Evolutionary conservation across 495 filamentous ascomycete genomes (phyloP).

Genomic region (Talaromyces borbonicus): DNA sequence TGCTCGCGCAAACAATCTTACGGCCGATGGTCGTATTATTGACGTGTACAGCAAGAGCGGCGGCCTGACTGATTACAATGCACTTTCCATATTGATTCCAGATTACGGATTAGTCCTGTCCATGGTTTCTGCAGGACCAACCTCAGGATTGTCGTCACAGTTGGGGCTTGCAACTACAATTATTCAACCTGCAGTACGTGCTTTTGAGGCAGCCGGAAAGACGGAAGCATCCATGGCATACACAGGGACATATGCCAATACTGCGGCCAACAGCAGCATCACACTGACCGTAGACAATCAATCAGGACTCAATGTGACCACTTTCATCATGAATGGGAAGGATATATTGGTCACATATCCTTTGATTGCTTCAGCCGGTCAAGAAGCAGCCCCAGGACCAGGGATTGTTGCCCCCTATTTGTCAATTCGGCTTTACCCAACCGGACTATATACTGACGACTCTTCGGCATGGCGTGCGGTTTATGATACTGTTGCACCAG

Average conservation of each 20-base stretch:
- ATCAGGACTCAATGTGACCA: slow-evolving; percentile 28
- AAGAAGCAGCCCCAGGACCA: background rate
- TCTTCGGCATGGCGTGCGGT: slow-evolving; percentile 12
- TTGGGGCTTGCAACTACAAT: slow-evolving; percentile 24
- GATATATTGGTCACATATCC: slow-evolving; percentile 27
- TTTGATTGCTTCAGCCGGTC: slow-evolving; percentile 1
- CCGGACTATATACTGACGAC: slow-evolving; percentile 18
- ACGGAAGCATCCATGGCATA: slow-evolving; percentile 26
- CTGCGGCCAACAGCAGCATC: slow-evolving; percentile 28
- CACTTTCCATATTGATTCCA: slow-evolving; percentile 34
- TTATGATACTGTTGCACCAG: slow-evolving; percentile 7
- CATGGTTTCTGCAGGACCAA: slow-evolving; percentile 32
- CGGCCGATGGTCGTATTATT: slow-evolving; percentile 15
- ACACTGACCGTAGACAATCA: slow-evolving; percentile 31
- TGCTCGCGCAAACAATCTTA: slow-evolving; percentile 8
- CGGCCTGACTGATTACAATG: slow-evolving; percentile 34
- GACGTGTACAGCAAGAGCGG: slow-evolving; percentile 50
- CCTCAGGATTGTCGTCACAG: slow-evolving; percentile 3
- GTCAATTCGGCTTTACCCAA: slow-evolving; percentile 41
- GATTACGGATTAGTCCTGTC: slow-evolving; percentile 43
- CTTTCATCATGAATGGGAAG: slow-evolving; percentile 30
- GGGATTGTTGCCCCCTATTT: too few species aligned
- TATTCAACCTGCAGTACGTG: slow-evolving; percentile 27
- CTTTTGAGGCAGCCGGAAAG: slow-evolving; percentile 35
- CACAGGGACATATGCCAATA: slow-evolving; percentile 28